Conservation (phyloP, 2,329 filamentous ascomycete species). For the Penicillium concentricum region DNA sequence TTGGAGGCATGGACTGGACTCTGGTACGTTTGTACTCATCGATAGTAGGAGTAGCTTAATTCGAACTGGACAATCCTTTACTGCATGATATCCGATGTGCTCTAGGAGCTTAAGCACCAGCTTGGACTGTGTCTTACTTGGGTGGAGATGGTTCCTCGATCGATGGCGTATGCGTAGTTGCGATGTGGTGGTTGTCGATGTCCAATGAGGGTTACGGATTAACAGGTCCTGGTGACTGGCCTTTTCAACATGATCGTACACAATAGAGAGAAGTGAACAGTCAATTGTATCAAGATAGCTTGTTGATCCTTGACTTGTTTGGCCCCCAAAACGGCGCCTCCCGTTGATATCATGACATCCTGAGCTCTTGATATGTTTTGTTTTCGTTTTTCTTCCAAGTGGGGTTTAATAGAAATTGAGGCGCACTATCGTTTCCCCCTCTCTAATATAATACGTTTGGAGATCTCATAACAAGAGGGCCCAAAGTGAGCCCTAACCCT, state of each 20-base stretch:
- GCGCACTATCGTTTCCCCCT: neutral
- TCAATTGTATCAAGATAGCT: neutral
- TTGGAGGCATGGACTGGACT: no score
- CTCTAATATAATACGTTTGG: neutral
- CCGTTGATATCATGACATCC: conserved; percentile 8
- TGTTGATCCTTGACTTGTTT: conserved; percentile 8
- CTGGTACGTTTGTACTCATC: neutral
- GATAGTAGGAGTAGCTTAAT: neutral
- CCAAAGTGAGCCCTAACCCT: no score
- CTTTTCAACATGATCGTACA: neutral
- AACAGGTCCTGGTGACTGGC: neutral
- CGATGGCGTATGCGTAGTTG: conserved; percentile 7
- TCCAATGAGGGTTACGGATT: neutral
- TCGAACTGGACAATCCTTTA: neutral
- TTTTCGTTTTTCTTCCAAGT: no score
- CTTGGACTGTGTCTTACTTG: neutral
- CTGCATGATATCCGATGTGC: conserved; percentile 1
- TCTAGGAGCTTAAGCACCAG: neutral
- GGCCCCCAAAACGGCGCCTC: neutral
- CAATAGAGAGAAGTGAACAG: neutral
- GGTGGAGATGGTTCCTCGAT: neutral
- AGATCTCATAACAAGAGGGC: no score
- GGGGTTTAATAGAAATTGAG: neutral
- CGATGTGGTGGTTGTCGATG: neutral
- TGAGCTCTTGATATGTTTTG: no score